A percentile compares a stretch with the other conserved stretches of the same genome.
phyloP scores from a whole-genome alignment of 208 protist species.

The Angomonas desouzai region DNA sequence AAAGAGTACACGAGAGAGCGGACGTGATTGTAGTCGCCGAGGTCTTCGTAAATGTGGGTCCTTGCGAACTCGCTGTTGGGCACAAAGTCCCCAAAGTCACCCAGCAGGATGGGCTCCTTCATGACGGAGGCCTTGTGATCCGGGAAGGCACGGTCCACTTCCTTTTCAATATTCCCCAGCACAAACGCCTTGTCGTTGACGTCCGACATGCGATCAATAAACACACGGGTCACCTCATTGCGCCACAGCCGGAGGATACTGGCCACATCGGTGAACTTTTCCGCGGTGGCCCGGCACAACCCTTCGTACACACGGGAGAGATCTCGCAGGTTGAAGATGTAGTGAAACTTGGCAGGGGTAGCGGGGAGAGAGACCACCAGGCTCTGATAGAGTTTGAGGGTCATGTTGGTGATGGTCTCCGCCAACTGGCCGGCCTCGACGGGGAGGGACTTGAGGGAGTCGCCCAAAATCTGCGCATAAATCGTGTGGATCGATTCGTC shows the following conservation, averaged over 20 bases:
- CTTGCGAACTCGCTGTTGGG: constrained; percentile 72
- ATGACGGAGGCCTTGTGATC: constrained; percentile 50
- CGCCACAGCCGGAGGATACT: constrained; percentile 95
- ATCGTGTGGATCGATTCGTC: constrained; percentile 95
- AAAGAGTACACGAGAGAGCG: constrained; percentile 90
- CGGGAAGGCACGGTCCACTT: constrained; percentile 79
- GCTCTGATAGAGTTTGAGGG: constrained; percentile 91
- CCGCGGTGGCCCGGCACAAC: constrained; percentile 91
- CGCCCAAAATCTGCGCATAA: constrained; percentile 93
- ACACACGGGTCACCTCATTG: constrained; percentile 97
- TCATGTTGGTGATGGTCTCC: constrained; percentile 87
- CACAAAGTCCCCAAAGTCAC: constrained; percentile 94
- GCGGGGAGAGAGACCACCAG: constrained; percentile 92
- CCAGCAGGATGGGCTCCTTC: constrained; percentile 93
- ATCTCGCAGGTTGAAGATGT: constrained; percentile 99
- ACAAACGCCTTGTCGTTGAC: constrained; percentile 92
- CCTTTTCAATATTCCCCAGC: constrained; percentile 55
- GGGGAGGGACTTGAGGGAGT: constrained; percentile 81
- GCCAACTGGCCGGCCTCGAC: constrained; percentile 30
- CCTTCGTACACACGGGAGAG: constrained; percentile 98
- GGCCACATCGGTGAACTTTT: constrained; percentile 76
- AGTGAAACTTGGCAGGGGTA: constrained; percentile 99
- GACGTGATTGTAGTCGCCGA: constrained; percentile 77
- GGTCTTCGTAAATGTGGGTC: constrained; percentile 92
- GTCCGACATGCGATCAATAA: constrained; percentile 97